Evolutionary conservation across 345 rosid genomes (phyloP), one percentile per base, ranked within the genome.

Genomic region (Syzygium oleosum): DNA sequence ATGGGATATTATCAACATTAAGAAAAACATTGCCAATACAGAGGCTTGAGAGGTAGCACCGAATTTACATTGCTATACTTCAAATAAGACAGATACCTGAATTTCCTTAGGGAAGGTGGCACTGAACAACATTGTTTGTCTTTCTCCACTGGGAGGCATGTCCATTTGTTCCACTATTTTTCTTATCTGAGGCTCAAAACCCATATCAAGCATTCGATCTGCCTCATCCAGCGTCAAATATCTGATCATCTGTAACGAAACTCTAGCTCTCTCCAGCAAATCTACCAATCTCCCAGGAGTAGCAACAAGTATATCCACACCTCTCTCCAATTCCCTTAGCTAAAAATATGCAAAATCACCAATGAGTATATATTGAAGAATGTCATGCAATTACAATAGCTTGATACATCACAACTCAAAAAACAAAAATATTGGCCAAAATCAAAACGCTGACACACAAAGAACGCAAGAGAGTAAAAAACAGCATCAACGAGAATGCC

Each of bases 161-260:
- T 98, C 99, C 96, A 93, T 96, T 90, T 97, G 96, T 88, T 97
- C 97, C 7, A 98, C 99, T 87, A 98, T 98, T 89, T 98, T 98
- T 86, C 99, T 93, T 84, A 98, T 98, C 88, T 98, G 99, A 19
- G 99, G 99, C 92, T 98, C 99, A 93, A 98, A 98, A 87, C 99
- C 99, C 99, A 98, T 98, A 90, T 98, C 99, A 86, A 98, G 91
- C 99, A 98, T 98, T 85, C 99, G 93, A 92, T 98, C 99, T 34
- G 99, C 99, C 91, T 98, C 99, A 87, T 98, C 99, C 46, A 98
- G 94, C 53, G 99, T 98, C 91, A 97, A 92, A 85, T 92, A 97
- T 90, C 93, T 95, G 90, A 97, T 92, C 99, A 96, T 93, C 89
- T 94, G 99, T 88, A 98, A 89, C 4, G 99, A 98, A 84, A 98